These are phyloP conservation scores for Phaeosphaeria sp. DNA, from an alignment of 2,329 filamentous ascomycete genomes.

Conservation along the genomic window DNA sequence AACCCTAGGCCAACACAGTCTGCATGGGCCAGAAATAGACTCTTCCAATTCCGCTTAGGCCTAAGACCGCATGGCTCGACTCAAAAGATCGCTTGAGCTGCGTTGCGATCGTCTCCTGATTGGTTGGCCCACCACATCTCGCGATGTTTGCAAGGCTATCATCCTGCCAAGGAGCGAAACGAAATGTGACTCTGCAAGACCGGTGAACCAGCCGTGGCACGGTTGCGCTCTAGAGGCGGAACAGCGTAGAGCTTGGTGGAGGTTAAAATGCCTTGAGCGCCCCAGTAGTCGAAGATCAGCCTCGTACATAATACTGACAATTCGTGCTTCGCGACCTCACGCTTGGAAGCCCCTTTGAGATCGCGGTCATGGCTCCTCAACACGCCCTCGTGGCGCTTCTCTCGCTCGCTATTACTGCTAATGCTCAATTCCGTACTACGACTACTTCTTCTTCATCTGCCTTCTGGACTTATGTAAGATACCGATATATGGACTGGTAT, in stretches of 20 bases:
- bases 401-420: constrained; percentile 15
- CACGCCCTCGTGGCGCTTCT: constrained; percentile 20
- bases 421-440: constrained; percentile 12
- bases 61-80: constrained; percentile 12
- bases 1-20: constrained; percentile 9
- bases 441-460: constrained; percentile 9
- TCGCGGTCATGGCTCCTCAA: constrained; percentile 24
- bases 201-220: constrained; percentile 27
- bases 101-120: constrained; percentile 15
- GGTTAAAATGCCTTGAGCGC: constrained; percentile 29
- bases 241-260: constrained; percentile 16
- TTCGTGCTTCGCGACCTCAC: constrained; percentile 16
- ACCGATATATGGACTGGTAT: too few relatives aligned
- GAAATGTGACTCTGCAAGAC: constrained; percentile 25
- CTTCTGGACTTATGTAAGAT: constrained; percentile 30
- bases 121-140: constrained; percentile 7
- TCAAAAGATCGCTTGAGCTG: constrained; percentile 7
- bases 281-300: constrained; percentile 16
- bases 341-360: constrained; percentile 7
- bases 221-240: constrained; percentile 12
- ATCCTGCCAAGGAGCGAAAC: constrained; percentile 21
- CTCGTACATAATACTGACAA: constrained; percentile 11
- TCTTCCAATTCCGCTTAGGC: constrained; percentile 21
- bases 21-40: constrained; percentile 24
- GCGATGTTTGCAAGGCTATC: constrained; percentile 23